Base-by-base conservation (phyloP, 768 basidiomycete species). In the Tricholoma furcatifolium region DNA sequence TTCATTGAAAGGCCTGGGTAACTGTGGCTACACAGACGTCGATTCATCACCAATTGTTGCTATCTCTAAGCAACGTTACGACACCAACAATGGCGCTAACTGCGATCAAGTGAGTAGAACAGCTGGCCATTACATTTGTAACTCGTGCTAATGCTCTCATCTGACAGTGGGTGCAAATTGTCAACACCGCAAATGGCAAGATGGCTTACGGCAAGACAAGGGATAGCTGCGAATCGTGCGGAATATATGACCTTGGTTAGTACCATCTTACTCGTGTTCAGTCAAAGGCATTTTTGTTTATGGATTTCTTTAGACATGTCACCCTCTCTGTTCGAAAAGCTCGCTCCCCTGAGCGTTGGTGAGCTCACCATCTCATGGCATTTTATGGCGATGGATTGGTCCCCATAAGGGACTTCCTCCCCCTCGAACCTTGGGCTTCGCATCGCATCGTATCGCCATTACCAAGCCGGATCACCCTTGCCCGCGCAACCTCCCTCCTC, bases 181-280 rank as follows among this genome's bases (percentile, higher is more conserved):
- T 75, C 40, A 84, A 86, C 71, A 76, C 72, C n/a, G 70, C 65
- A 18, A 85, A 78, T 55, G 79, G 78, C 55, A 70, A 77, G 53
- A 70, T 55, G 34, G 77, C 74, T 23, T 79, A 74, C 51, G 84
- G 77, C 43, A 67, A 67, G 54, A 75, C 77, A 50, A 73, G 73
- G 31, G 88, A 90, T 65, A 75, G 76, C 63, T 90, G 88, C 68
- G 66, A 70, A 27, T 67, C 77, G 18, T 90, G 88, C 65, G 71
- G 62, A 31, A 54, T 71, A 0, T 57, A 62, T 53, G 81, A 83
- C 61, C 68, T 90, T 56, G 88, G 87, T 88, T 6, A 11, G 50
- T 27, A 18, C 23, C 6, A 15, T 2, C 27, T 17, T 40, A 8
- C 23, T 24, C 18, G 30, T 17, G 20, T 50, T 23, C 30, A 31